Evolutionary conservation across 805 yeast species (phyloP).

Genomic region (Maudiozyma pseudohumilis): DNA sequence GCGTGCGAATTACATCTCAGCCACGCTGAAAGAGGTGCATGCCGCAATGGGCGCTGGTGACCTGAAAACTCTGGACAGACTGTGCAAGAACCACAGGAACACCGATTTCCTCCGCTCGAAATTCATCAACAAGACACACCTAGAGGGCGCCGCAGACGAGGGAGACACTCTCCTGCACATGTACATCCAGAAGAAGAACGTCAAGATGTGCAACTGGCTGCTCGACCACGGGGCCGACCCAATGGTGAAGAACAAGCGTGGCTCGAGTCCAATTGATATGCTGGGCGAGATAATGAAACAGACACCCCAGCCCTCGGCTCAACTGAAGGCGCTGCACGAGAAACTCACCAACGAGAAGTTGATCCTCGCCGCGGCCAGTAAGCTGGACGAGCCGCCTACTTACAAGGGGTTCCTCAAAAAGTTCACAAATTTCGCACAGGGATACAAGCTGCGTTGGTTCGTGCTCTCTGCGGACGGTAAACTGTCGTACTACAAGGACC

Average conservation of each 20-base stretch:
- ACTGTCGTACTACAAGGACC: constrained; percentile 80
- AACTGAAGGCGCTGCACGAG: constrained; percentile 54
- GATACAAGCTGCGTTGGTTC: constrained; percentile 91
- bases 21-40: constrained; percentile 56
- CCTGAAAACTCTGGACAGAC: constrained; percentile 48
- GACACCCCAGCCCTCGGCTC: constrained; percentile 11
- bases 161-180: constrained; percentile 90
- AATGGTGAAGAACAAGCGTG: constrained; percentile 68
- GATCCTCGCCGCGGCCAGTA: constrained; percentile 39
- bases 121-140: not conserved
- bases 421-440: constrained; percentile 96
- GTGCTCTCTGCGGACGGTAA: constrained; percentile 73
- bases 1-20: constrained; percentile 70
- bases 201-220: constrained; percentile 79
- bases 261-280: constrained; percentile 72
- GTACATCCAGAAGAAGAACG: constrained; percentile 64
- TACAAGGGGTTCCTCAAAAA: constrained; percentile 86
- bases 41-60: constrained; percentile 61
- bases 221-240: constrained; percentile 93
- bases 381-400: constrained; percentile 52
- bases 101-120: constrained; percentile 77
- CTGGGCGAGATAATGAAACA: constrained; percentile 29
- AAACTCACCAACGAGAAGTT: constrained; percentile 68
- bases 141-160: constrained; percentile 70
- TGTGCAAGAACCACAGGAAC: constrained; percentile 66